A percentile compares a stretch with the other conserved stretches of the same genome.
Evolutionary conservation across 768 basidiomycete species (phyloP).

Genomic region (Agrocybe pediades): DNA sequence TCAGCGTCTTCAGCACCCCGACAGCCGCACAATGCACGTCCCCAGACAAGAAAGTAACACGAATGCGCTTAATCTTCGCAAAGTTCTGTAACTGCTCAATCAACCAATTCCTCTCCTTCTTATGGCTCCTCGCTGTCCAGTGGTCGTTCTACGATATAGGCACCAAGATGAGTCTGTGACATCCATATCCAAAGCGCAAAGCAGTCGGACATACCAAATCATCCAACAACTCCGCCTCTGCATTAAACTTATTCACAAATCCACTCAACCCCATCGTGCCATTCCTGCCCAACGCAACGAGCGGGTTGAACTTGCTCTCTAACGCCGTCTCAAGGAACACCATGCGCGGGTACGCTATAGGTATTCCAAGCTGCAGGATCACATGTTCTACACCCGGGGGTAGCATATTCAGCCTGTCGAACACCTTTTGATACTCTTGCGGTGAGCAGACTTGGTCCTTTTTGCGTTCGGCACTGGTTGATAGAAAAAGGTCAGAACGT

Average conservation of each 20-base stretch:
- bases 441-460: slow-evolving; percentile 80
- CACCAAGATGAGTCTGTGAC: neutral
- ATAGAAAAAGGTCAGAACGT: neutral
- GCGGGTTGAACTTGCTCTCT: slow-evolving; percentile 82
- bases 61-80: slow-evolving; percentile 59
- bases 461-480: slow-evolving; percentile 79
- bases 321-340: slow-evolving; percentile 82
- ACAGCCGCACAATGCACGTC: slow-evolving; percentile 95
- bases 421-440: slow-evolving; percentile 72
- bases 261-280: slow-evolving; percentile 72
- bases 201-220: slow-evolving; percentile 61
- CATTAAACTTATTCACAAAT: slow-evolving; percentile 89
- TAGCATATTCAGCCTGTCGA: slow-evolving; percentile 58
- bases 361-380: slow-evolving; percentile 83
- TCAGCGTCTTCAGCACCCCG: slow-evolving; percentile 72
- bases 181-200: slow-evolving; percentile 2
- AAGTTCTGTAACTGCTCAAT: slow-evolving; percentile 78
- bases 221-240: slow-evolving; percentile 91
- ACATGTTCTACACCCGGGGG: slow-evolving; percentile 79
- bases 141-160: slow-evolving; percentile 70
- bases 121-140: slow-evolving; percentile 84
- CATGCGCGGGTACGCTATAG: slow-evolving; percentile 92
- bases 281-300: slow-evolving; percentile 70
- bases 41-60: slow-evolving; percentile 87
- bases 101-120: slow-evolving; percentile 91